A percentile compares a stretch with the other conserved stretches of the same genome.
These are phyloP conservation scores for Prototheca stagnorum DNA, from an alignment of 163 green algal species.

Conservation along the genomic window DNA sequence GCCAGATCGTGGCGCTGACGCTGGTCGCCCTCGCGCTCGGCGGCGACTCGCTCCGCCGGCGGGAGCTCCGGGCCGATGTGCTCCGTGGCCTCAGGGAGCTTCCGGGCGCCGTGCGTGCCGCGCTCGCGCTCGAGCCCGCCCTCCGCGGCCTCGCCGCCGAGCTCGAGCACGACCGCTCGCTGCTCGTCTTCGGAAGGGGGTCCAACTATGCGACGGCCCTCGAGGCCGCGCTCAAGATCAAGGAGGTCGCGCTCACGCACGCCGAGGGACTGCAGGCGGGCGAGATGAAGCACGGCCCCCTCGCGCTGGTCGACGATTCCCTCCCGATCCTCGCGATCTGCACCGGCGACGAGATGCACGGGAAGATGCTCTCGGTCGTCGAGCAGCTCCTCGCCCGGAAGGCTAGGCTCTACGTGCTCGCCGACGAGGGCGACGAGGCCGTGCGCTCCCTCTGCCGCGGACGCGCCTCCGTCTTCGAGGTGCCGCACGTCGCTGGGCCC, in stretches of 20 bases:
- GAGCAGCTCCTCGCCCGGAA: conserved; percentile 69
- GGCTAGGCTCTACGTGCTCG: conserved; percentile 72
- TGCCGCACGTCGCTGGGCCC: conserved; percentile 46
- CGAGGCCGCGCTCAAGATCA: conserved; percentile 90
- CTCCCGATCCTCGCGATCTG: conserved; percentile 84
- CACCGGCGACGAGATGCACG: conserved; percentile 59
- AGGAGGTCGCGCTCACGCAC: conserved; percentile 93
- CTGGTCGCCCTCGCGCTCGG: conserved; percentile 85
- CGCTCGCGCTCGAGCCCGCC: conserved; percentile 47
- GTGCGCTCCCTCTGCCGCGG: conserved; percentile 16
- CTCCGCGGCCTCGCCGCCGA: conserved; percentile 64
- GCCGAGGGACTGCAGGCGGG: conserved; percentile 90
- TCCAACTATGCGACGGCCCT: conserved; percentile 93
- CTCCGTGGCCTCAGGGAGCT: conserved; percentile 64
- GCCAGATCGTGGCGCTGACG: conserved; percentile 75
- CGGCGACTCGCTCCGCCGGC: conserved; percentile 65
- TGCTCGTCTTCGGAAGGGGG: conserved; percentile 89
- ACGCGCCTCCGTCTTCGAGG: conserved; percentile 18
- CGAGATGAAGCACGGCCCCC: conserved; percentile 96
- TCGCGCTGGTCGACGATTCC: conserved; percentile 87
- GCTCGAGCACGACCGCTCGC: conserved; percentile 53
- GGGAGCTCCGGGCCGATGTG: conserved; percentile 57
- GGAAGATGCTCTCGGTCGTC: conserved; percentile 78
- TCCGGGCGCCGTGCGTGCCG: conserved; percentile 27
- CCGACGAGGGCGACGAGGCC: conserved; percentile 51